phyloP scores from a whole-genome alignment of 345 rosid species.

The Gynandropsis gynandra region DNA sequence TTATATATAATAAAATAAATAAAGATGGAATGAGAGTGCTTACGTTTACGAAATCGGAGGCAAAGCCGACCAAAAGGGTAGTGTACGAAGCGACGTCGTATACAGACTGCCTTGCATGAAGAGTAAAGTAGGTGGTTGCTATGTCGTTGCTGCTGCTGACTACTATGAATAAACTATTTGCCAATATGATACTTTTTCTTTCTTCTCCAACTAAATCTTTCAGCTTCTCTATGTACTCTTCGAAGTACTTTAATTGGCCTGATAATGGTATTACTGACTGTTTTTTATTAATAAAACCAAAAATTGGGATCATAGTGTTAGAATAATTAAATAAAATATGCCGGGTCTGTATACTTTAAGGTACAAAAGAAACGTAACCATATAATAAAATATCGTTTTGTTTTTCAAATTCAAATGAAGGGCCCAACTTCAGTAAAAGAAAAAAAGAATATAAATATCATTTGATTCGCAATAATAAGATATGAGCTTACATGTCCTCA shows the following conservation, averaged over 20 bases:
- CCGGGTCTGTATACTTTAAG: not conserved
- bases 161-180: constrained; percentile 34
- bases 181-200: constrained; percentile 29
- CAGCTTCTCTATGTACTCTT: constrained; percentile 38
- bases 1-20: not conserved
- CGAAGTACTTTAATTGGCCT: constrained; percentile 38
- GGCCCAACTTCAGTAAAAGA: not conserved
- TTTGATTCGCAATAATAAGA: no score
- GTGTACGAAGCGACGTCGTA: constrained; percentile 36
- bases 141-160: constrained; percentile 58
- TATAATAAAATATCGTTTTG: not conserved
- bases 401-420: not conserved
- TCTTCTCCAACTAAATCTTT: constrained; percentile 38
- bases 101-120: constrained; percentile 23
- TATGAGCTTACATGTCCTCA: not conserved
- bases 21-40: not conserved
- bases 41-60: constrained; percentile 36
- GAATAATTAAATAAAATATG: not conserved
- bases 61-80: constrained; percentile 31
- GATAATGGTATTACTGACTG: constrained; percentile 38
- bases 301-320: not conserved
- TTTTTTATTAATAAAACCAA: not conserved
- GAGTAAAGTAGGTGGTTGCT: constrained; percentile 35
- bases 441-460: not conserved
- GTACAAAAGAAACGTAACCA: not conserved